A percentile compares a stretch with the other conserved stretches of the same genome.
phyloP scores from a whole-genome alignment of 2,329 filamentous ascomycete genomes.

The Fusarium oligoseptatum region DNA sequence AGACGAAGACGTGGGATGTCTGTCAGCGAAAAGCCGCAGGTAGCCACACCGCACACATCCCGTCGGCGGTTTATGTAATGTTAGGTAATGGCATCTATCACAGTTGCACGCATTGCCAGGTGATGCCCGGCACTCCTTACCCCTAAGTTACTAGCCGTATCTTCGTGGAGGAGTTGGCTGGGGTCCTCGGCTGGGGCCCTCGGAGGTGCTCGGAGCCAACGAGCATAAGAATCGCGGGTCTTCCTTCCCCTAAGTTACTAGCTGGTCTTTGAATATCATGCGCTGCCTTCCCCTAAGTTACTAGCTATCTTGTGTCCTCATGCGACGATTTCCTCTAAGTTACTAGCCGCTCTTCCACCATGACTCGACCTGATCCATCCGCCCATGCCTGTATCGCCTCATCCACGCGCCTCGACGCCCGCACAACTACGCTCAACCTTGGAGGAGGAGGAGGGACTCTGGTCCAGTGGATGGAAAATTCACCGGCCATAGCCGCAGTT shows the following conservation, averaged over 20 bases:
- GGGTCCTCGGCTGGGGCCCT: not conserved
- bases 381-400: conserved; percentile 16
- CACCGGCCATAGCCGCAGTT: conserved; percentile 3
- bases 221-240: conserved; percentile 44
- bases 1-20: conserved; percentile 42
- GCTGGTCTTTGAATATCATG: conserved; percentile 37
- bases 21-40: conserved; percentile 39
- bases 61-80: conserved; percentile 45
- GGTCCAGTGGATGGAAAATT: conserved; percentile 1
- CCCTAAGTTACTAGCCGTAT: conserved; percentile 45
- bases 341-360: conserved; percentile 32
- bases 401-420: conserved; percentile 35
- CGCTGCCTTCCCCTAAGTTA: conserved; percentile 19
- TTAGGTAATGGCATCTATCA: conserved; percentile 42
- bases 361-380: conserved; percentile 13
- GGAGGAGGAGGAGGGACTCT: not conserved
- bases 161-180: conserved; percentile 34
- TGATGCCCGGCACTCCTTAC: conserved; percentile 40
- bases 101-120: conserved; percentile 14
- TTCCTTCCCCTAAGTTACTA: conserved; percentile 45
- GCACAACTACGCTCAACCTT: conserved; percentile 13
- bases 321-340: conserved; percentile 38
- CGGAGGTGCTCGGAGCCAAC: conserved; percentile 28
- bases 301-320: conserved; percentile 17
- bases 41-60: conserved; percentile 31